These are phyloP conservation scores for Aureobasidium mangrovei DNA, from an alignment of 2,329 filamentous ascomycete species.

Conservation along the genomic window DNA sequence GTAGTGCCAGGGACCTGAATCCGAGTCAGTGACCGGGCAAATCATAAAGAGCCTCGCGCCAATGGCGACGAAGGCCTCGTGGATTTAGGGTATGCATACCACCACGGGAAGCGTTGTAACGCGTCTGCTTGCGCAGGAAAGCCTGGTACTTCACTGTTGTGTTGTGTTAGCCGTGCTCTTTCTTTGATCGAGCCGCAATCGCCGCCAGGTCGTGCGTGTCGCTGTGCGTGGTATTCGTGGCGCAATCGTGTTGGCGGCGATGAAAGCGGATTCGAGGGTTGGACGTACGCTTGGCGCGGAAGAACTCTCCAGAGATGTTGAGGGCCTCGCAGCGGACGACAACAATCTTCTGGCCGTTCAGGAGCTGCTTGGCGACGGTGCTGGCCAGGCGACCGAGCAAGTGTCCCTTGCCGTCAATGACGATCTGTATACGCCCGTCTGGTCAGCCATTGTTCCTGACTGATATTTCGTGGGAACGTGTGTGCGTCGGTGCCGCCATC, in stretches of 20 bases:
- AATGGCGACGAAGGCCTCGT: constrained; percentile 4
- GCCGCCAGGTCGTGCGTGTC: neutral
- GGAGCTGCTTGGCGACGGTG: constrained; percentile 97
- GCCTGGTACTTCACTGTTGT: constrained; percentile 97
- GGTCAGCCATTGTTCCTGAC: constrained; percentile 15
- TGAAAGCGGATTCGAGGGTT: constrained; percentile 5
- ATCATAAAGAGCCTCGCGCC: constrained; percentile 14
- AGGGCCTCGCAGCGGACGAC: constrained; percentile 97
- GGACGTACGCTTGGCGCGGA: constrained; percentile 98
- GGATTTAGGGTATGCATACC: constrained; percentile 49
- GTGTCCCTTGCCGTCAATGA: constrained; percentile 99
- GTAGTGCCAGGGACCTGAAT: constrained; percentile 95
- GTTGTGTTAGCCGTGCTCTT: constrained; percentile 13
- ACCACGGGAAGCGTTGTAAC: constrained; percentile 98
- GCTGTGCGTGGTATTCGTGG: neutral
- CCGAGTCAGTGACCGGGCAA: constrained; percentile 13
- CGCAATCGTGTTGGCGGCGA: constrained; percentile 4
- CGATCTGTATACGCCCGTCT: constrained; percentile 52
- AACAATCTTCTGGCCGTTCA: constrained; percentile 98
- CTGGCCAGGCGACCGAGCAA: constrained; percentile 97
- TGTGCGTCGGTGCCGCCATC: neutral
- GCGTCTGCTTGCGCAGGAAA: constrained; percentile 99
- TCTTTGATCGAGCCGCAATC: neutral
- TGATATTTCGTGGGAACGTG: neutral
- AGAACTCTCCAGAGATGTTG: constrained; percentile 99